phyloP scores from a whole-genome alignment of 2,329 filamentous ascomycete species.

The Nigrospora oryzae region DNA sequence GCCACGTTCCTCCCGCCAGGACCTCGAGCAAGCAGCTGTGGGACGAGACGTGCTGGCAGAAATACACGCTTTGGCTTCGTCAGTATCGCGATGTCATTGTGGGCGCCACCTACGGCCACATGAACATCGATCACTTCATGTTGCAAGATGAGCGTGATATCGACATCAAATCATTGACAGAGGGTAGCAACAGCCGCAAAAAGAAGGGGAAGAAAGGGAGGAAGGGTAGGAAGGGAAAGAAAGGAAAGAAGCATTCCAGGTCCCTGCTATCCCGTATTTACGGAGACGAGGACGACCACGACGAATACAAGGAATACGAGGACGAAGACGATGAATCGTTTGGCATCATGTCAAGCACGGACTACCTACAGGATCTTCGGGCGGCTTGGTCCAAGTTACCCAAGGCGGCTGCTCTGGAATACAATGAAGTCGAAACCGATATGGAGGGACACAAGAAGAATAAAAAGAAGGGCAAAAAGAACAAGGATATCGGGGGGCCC shows the following conservation, averaged over 20 bases:
- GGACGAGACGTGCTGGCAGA: conserved; percentile 98
- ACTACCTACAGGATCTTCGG: conserved; percentile 74
- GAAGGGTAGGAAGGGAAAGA: conserved; percentile 1
- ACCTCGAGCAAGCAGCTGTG: conserved; percentile 79
- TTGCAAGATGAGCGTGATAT: conserved; percentile 79
- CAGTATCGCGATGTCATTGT: conserved; percentile 89
- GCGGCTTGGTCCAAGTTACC: conserved; percentile 72
- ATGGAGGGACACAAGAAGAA: conserved; percentile 30
- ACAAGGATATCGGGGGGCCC: conserved; percentile 65
- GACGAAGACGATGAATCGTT: conserved; percentile 24
- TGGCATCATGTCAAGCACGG: conserved; percentile 55
- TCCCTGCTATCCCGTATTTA: neutral
- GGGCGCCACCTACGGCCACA: conserved; percentile 77
- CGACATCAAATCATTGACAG: conserved; percentile 41
- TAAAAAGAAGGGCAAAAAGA: conserved; percentile 42
- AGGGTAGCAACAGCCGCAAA: conserved; percentile 14
- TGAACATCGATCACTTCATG: conserved; percentile 98
- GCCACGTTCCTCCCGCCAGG: conserved; percentile 86
- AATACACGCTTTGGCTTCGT: conserved; percentile 83
- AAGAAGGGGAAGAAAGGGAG: conserved; percentile 17
- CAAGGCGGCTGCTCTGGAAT: conserved; percentile 26
- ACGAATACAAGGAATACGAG: neutral
- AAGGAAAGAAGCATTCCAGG: neutral
- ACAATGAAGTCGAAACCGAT: conserved; percentile 9
- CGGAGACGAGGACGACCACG: neutral